A percentile compares a stretch with the other conserved stretches of the same genome.
phyloP scores from a whole-genome alignment of 768 basidiomycete species.

The Tylopilus subfusipes region DNA sequence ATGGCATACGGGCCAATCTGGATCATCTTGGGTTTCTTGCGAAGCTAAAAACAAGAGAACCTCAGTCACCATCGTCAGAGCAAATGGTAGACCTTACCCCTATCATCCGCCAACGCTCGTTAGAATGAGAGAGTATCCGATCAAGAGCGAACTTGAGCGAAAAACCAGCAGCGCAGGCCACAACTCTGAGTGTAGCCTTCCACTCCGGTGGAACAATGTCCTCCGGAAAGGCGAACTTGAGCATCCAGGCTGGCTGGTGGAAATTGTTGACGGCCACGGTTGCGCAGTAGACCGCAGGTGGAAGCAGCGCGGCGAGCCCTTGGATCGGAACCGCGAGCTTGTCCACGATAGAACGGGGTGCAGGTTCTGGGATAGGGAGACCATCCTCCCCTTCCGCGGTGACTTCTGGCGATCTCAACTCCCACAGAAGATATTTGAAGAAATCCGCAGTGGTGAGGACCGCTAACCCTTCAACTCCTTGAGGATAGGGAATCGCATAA shows the following conservation, averaged over 20 bases:
- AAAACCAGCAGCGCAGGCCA: constrained; percentile 27
- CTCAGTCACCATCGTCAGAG: neutral
- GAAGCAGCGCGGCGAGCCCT: constrained; percentile 17
- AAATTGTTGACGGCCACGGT: constrained; percentile 29
- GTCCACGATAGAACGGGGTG: constrained; percentile 19
- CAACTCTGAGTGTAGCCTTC: constrained; percentile 24
- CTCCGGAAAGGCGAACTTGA: constrained; percentile 24
- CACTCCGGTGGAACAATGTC: constrained; percentile 21
- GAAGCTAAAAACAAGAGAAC: constrained; percentile 15
- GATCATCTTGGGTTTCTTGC: constrained; percentile 30
- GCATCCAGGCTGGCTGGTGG: constrained; percentile 37
- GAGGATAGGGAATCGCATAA: constrained; percentile 6
- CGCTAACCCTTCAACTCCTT: constrained; percentile 24
- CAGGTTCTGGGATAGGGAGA: constrained; percentile 13
- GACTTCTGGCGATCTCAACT: neutral
- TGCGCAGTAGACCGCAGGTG: constrained; percentile 29
- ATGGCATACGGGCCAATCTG: constrained; percentile 34
- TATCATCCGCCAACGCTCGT: constrained; percentile 31
- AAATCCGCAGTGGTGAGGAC: constrained; percentile 24
- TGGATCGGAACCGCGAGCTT: constrained; percentile 31
- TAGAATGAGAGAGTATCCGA: constrained; percentile 17
- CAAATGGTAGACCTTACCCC: constrained; percentile 20
- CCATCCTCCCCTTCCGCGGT: constrained; percentile 13
- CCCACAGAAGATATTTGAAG: constrained; percentile 20
- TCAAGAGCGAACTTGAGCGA: constrained; percentile 14